Base-by-base conservation (phyloP, 2,329 filamentous ascomycete genomes). In the Sporothrix humicola region DNA sequence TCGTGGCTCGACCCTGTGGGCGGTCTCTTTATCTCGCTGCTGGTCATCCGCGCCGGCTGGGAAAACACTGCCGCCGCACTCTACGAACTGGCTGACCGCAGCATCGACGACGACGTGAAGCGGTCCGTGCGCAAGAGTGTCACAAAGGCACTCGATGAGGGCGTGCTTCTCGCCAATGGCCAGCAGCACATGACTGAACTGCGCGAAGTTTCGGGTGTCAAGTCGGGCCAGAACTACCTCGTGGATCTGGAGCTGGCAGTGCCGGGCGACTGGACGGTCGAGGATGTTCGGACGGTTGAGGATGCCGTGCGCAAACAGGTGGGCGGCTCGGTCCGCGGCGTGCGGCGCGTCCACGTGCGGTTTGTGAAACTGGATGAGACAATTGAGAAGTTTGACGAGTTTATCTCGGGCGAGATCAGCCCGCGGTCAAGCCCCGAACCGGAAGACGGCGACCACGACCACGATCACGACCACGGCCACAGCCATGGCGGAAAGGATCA, bases 151-250 rank as follows among this genome's bases (percentile, higher is more conserved):
- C 82, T 96, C 23, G 75, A 66, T 26, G 66, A 72, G 26, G 48
- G 65, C 20, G 9, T 73, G 3, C 42, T 66, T 10, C 79, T 92
- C 23, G 81, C 81, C 70, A 84, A 87, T 69, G 85, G 88, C 68
- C 83, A 88, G 68, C 83, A 90, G 73, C 83, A 88, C 66, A 83
- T 90, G 72, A 87, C 94, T 9, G 89, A 93, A 79, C 83, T 98
- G 63, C 88, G 92, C 61, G 92, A 93, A 61, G 88, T 98, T 2
- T 92, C 94, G 76, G 96, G 96, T 72, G 88, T 97, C 82, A 99
- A 99, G 83, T 96, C 94, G 3, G 96, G 96, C 44, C 96, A 98
- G 82, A 99, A 98, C 83, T 98, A 97, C 81, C 86, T 98, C 44
- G 91, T 98, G 78, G 96, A 98, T 78, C 82, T 99, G 8, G 95